A percentile compares a stretch with the other conserved stretches of the same genome.
Conservation (phyloP, 2,329 filamentous ascomycete genomes). For the Paracamarosporium sp. region DNA sequence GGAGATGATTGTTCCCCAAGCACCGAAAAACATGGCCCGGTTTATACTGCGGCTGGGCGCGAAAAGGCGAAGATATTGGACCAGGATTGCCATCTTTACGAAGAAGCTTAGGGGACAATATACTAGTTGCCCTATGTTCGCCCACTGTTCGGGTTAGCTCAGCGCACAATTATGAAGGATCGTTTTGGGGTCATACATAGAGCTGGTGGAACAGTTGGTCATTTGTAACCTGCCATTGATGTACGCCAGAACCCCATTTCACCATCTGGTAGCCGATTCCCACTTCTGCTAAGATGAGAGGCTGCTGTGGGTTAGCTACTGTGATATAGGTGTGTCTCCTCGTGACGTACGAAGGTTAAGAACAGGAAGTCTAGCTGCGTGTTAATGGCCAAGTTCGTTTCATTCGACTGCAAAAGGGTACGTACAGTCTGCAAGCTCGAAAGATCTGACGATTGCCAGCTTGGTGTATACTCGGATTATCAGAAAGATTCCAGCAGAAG, state of each 20-base stretch:
- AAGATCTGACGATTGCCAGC: constrained; percentile 23
- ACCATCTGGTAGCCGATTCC: constrained; percentile 32
- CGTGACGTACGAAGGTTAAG: constrained; percentile 25
- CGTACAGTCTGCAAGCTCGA: constrained; percentile 36
- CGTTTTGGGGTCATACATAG: constrained; percentile 19
- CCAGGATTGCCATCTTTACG: constrained; percentile 35
- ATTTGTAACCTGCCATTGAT: constrained; percentile 37
- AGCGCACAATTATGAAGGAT: neutral
- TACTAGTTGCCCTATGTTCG: constrained; percentile 30
- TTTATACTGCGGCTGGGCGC: constrained; percentile 27
- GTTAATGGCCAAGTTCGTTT: constrained; percentile 7
- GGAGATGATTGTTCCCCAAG: constrained; percentile 25
- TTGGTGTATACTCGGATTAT: constrained; percentile 30
- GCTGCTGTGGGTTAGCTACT: constrained; percentile 16
- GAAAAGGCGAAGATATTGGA: constrained; percentile 37
- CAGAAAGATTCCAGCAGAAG: constrained; percentile 27
- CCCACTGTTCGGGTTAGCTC: constrained; percentile 22
- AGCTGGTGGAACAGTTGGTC: constrained; percentile 32
- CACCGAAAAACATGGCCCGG: constrained; percentile 31
- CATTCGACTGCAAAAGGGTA: neutral
- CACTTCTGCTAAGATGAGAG: constrained; percentile 28
- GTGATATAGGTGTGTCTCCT: neutral
- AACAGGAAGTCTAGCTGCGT: constrained; percentile 27
- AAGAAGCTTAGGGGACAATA: constrained; percentile 36
- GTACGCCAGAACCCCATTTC: constrained; percentile 35